Evolutionary conservation across 345 rosid species (phyloP).

Genomic region (Viola odorata): DNA sequence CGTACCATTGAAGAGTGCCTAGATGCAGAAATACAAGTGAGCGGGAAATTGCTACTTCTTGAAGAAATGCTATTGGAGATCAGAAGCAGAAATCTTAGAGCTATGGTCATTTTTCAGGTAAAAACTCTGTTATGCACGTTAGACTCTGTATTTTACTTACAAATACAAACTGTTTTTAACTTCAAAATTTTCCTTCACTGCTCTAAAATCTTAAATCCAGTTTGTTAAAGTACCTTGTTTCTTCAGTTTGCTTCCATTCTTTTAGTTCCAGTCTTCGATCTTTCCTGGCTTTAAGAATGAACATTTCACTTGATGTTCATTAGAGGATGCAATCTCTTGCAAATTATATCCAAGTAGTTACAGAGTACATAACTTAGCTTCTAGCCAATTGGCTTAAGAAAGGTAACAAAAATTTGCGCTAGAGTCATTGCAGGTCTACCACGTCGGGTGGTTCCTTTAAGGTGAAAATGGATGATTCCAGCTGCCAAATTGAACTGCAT

Average conservation of each 20-base stretch:
- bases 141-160: not conserved
- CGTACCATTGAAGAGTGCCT: not conserved
- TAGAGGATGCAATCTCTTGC: too few relatives aligned
- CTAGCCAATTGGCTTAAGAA: too few relatives aligned
- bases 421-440: not conserved
- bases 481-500: not conserved
- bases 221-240: not conserved
- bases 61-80: constrained; percentile 6
- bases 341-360: too few relatives aligned
- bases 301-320: too few relatives aligned
- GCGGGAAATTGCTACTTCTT: constrained; percentile 9
- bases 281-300: too few relatives aligned
- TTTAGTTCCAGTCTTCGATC: too few relatives aligned
- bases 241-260: not conserved
- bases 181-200: not conserved
- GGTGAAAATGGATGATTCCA: not conserved
- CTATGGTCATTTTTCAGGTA: constrained; percentile 7
- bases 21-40: constrained; percentile 9
- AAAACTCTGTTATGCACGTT: not conserved
- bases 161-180: not conserved
- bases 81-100: constrained; percentile 2
- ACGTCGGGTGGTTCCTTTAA: not conserved
- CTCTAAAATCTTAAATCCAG: not conserved
- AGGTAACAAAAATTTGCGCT: not conserved
- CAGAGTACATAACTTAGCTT: too few relatives aligned